Percentiles rank a stretch among this genome's conserved stretches.
phyloP scores from a whole-genome alignment of 2,329 filamentous ascomycete species.

The Colletotrichum echinochloae region DNA sequence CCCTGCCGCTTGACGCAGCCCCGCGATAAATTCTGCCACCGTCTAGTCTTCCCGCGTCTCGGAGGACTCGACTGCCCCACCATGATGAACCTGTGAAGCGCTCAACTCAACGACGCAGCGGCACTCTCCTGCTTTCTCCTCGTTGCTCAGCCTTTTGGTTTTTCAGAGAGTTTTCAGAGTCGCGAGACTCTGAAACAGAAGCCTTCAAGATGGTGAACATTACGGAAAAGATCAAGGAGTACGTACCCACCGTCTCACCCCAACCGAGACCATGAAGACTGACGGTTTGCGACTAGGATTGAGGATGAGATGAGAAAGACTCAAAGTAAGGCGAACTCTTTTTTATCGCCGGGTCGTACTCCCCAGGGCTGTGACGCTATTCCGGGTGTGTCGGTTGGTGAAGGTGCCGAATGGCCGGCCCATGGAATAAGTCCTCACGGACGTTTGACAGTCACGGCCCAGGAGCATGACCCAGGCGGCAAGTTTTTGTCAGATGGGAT shows the following conservation, averaged over 20 bases:
- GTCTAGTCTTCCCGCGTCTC: constrained; percentile 28
- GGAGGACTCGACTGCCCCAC: constrained; percentile 35
- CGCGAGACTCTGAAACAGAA: constrained; percentile 40
- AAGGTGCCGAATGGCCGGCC: no score
- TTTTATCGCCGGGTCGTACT: background rate
- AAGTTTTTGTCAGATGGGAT: background rate
- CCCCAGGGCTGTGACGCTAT: background rate
- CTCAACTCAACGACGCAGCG: constrained; percentile 22
- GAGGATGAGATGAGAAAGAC: constrained; percentile 99
- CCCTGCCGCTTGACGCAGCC: constrained; percentile 34
- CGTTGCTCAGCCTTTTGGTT: constrained; percentile 9
- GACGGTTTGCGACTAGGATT: constrained; percentile 73
- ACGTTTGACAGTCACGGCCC: background rate
- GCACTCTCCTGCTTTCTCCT: background rate
- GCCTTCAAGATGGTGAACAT: constrained; percentile 91
- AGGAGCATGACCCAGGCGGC: background rate
- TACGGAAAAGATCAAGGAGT: constrained; percentile 99
- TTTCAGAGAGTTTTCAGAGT: constrained; percentile 15
- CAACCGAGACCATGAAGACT: constrained; percentile 32
- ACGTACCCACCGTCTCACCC: constrained; percentile 48
- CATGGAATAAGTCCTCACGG: background rate
- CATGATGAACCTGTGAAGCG: constrained; percentile 36
- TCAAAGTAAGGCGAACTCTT: constrained; percentile 77
- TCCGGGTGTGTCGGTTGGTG: background rate
- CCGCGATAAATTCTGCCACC: constrained; percentile 40